Evolutionary conservation across 192 early-diverging fungal species (phyloP), one percentile per base, ranked within the genome.

Genomic region (Linnemannia zychae): DNA sequence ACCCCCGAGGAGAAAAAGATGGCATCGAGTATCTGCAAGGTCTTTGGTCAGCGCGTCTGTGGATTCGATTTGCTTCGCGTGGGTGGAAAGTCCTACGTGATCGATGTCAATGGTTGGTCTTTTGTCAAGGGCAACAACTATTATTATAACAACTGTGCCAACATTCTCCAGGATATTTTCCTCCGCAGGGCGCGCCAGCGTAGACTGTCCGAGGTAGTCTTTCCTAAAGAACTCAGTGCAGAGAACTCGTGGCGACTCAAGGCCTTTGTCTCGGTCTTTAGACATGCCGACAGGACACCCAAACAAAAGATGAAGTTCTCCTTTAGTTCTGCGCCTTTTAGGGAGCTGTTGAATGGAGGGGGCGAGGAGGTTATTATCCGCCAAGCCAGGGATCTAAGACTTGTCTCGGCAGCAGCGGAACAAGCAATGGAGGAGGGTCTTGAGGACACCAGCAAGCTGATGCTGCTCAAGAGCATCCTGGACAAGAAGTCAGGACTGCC

Each of bases 41-140:
- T 95, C 18, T 99, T 99, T 88, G 96, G 96, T 17, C 98, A 99
- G 83, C 95, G 93, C 34, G 95, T 99, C 1, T 99, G 98, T 87
- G 98, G 98, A 0, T 97, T 99, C 83, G 98, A 99, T 87, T 88
- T 98, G 31, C 83, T 99, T 78, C 93, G 98, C 11, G 94, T 95
- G 16, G 89, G 89, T 50, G 96, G 96, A 28, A 85, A 90, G 76
- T 97, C 96, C 13, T 95, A 95, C 87, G 97, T 99, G 4, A 98
- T 99, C 82, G 98, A 99, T 87, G 97, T 99, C 75, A 99, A 99
- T 74, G 98, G 98, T 20, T 99, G 98, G 98, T 96, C 95, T 60
- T 99, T 99, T 90, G 98, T 99, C 73, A 99, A 99, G 87, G 97
- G 97, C 67, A 97, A 95, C 81, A 93, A 95, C 49, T 91, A 96